Conservation (phyloP, 2,329 filamentous ascomycete genomes). For the Corynespora cassiicola region DNA sequence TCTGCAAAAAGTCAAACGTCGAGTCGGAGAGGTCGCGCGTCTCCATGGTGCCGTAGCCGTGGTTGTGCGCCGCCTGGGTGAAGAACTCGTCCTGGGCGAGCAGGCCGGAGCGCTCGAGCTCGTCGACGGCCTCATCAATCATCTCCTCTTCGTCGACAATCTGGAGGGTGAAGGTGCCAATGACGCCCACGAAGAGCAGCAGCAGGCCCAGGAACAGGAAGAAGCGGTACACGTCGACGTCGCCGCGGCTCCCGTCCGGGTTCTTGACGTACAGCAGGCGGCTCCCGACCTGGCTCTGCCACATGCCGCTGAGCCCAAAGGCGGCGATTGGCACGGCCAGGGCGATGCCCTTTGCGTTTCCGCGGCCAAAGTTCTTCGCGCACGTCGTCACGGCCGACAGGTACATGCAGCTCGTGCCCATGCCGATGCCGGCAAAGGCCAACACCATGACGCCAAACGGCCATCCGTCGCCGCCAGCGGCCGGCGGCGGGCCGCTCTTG, state of each 20-base stretch:
- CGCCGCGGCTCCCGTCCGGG: slow-evolving; percentile 66
- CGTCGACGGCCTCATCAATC: slow-evolving; percentile 88
- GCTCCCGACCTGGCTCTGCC: slow-evolving; percentile 88
- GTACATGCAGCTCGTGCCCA: slow-evolving; percentile 88
- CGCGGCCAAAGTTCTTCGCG: slow-evolving; percentile 96
- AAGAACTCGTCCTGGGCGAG: slow-evolving; percentile 79
- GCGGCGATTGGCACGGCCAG: slow-evolving; percentile 89
- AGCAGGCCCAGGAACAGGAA: slow-evolving; percentile 83
- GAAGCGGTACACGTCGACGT: slow-evolving; percentile 79
- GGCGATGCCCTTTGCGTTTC: slow-evolving; percentile 85
- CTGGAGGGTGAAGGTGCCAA: slow-evolving; percentile 76
- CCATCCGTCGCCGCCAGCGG: slow-evolving; percentile 63
- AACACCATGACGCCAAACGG: slow-evolving; percentile 84
- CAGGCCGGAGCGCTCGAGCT: slow-evolving; percentile 87
- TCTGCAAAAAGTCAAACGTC: slow-evolving; percentile 52
- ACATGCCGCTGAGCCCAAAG: slow-evolving; percentile 94
- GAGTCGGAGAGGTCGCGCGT: slow-evolving; percentile 55
- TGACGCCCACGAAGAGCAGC: slow-evolving; percentile 72
- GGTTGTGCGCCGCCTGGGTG: slow-evolving; percentile 59
- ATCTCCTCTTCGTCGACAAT: slow-evolving; percentile 86
- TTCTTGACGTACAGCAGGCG: slow-evolving; percentile 74
- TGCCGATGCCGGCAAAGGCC: slow-evolving; percentile 82
- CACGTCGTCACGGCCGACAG: slow-evolving; percentile 90
- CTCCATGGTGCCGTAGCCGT: slow-evolving; percentile 69
- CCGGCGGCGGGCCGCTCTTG: slow-evolving; percentile 61